Base-by-base conservation (phyloP, 805 yeast genomes). In the Candida vaughaniae region DNA sequence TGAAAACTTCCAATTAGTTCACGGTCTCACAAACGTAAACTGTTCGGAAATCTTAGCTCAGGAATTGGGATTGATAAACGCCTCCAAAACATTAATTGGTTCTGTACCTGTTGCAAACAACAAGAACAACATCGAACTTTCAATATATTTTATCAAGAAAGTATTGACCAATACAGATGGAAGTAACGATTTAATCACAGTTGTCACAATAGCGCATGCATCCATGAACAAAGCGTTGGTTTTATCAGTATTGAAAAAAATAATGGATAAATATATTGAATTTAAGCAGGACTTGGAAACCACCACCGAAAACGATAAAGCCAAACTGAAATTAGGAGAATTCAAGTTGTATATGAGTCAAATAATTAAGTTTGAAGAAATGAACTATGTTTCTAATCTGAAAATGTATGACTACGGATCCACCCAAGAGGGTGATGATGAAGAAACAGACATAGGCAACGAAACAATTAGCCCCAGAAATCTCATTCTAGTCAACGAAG, bases 321-420 rank as follows among this genome's bases (percentile, higher is more conserved):
- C 31, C n/a, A 57, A 55, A 38, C 38, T 53, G 19, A 59, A 62
- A 29, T 43, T 64, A 30, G 70, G 76, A 10, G 82, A 75, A 42
- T 80, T 78, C 54, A 79, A 79, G 51, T 60, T 73, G 20, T 67
- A 62, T 46, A 71, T 80, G 72, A 75, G 67, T 41, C 80, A 77
- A 42, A 73, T 78, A 34, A 78, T 80, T 31, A 67, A 71, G 42
- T 60, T 62, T 33, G 80, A 78, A 47, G 83, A 78, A 47, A 44
- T 58, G 51, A 71, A 71, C 39, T 63, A 70, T 42, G 64, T 55
- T 36, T 41, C 66, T 1, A 64, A 66, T 41, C 58, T 43, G 35
- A 42, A 43, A 8, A 43, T 58, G 15, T 66, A 66, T 38, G 55
- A 53, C 38, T 66, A 64, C 43, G 72, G 71, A 1, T 44, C 65